Evolutionary conservation across 345 rosid species (phyloP).

Genomic region (Syzygium jambos): DNA sequence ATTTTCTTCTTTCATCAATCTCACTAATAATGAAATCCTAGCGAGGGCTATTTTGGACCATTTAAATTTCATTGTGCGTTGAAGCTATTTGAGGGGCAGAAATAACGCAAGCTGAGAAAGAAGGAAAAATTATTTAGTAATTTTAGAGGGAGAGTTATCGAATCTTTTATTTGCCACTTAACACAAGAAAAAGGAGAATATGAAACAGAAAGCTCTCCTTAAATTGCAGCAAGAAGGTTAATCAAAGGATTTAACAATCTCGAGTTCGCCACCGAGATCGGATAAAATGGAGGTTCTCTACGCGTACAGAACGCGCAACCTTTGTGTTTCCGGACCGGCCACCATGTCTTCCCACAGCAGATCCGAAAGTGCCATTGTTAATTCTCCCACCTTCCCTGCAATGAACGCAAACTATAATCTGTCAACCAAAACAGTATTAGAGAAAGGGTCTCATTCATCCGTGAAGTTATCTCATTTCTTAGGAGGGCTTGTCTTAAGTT

Average conservation of each 20-base stretch:
- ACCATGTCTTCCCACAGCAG: slow-evolving; percentile 68
- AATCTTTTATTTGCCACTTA: background rate
- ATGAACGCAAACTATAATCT: background rate
- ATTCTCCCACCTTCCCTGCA: slow-evolving; percentile 55
- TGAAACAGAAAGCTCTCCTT: background rate
- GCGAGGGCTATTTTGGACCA: background rate
- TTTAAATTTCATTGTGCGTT: background rate
- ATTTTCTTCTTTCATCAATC: background rate
- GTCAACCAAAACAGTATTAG: background rate
- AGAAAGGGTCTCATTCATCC: background rate
- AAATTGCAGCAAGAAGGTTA: background rate
- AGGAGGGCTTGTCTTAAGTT: background rate
- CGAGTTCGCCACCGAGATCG: background rate
- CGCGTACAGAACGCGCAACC: slow-evolving; percentile 31
- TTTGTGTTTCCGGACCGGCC: slow-evolving; percentile 35
- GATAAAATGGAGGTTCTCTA: background rate
- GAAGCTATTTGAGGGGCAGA: too few species aligned
- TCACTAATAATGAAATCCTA: background rate
- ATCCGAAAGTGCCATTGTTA: slow-evolving; percentile 62
- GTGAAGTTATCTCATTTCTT: background rate
- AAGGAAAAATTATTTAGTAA: background rate
- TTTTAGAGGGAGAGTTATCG: background rate
- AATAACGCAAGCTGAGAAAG: too few species aligned
- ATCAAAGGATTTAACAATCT: background rate
- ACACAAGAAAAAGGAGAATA: background rate